Conservation (phyloP, 1,284 basidiomycete species). For the Heterobasidion annosum region DNA sequence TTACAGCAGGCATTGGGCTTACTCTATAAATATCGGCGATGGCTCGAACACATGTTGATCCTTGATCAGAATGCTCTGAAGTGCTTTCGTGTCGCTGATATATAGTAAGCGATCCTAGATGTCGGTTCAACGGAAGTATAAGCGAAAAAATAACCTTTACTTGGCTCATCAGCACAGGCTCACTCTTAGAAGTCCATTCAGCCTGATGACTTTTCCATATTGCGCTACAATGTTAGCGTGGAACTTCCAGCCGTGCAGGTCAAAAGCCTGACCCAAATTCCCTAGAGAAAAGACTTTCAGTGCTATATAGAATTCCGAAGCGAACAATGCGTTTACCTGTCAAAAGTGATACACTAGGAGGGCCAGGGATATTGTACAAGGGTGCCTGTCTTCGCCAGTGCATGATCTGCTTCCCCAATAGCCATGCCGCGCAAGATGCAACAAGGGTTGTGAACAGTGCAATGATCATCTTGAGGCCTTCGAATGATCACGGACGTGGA, state of each 20-base stretch:
- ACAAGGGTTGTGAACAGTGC: too few relatives aligned
- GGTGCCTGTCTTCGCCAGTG: not conserved
- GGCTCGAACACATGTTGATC: constrained; percentile 22
- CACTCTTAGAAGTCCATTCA: constrained; percentile 10
- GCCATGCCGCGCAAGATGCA: too few relatives aligned
- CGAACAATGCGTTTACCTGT: not conserved
- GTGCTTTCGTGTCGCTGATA: constrained; percentile 17
- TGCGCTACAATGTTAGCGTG: constrained; percentile 10
- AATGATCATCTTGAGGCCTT: too few relatives aligned
- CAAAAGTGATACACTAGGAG: not conserved
- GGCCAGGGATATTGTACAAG: not conserved
- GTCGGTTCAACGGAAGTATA: too few relatives aligned
- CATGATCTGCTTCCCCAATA: not conserved
- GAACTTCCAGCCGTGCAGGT: constrained; percentile 10
- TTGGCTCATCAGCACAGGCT: not conserved
- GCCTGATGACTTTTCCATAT: constrained; percentile 13
- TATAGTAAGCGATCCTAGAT: constrained; percentile 12
- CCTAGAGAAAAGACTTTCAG: constrained; percentile 2
- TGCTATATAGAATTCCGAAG: too few relatives aligned
- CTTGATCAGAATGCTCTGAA: constrained; percentile 21
- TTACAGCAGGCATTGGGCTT: not conserved
- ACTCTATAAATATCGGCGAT: constrained; percentile 12
- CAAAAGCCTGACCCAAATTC: constrained; percentile 8
- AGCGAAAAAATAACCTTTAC: not conserved
- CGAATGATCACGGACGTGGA: too few relatives aligned